Evolutionary conservation across 2,329 filamentous ascomycete genomes (phyloP).

Genomic region (Penicillium brasilianum): DNA sequence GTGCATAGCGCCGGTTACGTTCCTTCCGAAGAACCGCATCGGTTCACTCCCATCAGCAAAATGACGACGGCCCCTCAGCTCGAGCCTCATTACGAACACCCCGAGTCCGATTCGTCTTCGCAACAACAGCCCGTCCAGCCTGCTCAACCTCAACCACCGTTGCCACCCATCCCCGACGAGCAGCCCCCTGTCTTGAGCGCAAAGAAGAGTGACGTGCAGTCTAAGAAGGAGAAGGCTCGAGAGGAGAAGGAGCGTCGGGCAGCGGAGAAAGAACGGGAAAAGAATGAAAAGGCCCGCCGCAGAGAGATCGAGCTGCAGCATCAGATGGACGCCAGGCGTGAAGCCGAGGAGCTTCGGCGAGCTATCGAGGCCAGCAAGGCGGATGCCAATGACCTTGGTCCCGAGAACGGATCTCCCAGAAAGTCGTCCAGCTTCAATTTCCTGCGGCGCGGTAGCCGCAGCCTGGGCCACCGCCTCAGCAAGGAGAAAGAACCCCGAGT

Average conservation of each 20-base stretch:
- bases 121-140: slow-evolving; percentile 19
- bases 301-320: slow-evolving; percentile 61
- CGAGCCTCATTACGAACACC: slow-evolving; percentile 50
- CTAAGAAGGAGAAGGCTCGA: slow-evolving; percentile 68
- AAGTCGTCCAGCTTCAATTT: slow-evolving; percentile 61
- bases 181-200: slow-evolving; percentile 47
- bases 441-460: slow-evolving; percentile 75
- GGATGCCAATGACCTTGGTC: slow-evolving; percentile 59
- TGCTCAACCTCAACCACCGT: slow-evolving; percentile 30
- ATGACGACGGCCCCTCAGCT: slow-evolving; percentile 53
- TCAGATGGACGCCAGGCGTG: slow-evolving; percentile 55
- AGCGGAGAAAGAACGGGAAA: slow-evolving; percentile 55
- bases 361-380: slow-evolving; percentile 71
- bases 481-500: slow-evolving; percentile 45
- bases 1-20: slow-evolving; percentile 47
- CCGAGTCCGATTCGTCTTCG: slow-evolving; percentile 27
- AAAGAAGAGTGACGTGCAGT: slow-evolving; percentile 68
- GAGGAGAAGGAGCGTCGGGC: slow-evolving; percentile 64
- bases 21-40: slow-evolving; percentile 43
- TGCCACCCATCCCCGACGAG: slow-evolving; percentile 42
- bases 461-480: slow-evolving; percentile 72
- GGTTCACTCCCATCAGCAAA: slow-evolving; percentile 40
- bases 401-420: slow-evolving; percentile 46
- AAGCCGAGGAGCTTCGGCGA: slow-evolving; percentile 65
- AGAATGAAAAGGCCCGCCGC: slow-evolving; percentile 60